Evolutionary conservation across 768 basidiomycete genomes (phyloP).

Genomic region (Leccinum imitatum): DNA sequence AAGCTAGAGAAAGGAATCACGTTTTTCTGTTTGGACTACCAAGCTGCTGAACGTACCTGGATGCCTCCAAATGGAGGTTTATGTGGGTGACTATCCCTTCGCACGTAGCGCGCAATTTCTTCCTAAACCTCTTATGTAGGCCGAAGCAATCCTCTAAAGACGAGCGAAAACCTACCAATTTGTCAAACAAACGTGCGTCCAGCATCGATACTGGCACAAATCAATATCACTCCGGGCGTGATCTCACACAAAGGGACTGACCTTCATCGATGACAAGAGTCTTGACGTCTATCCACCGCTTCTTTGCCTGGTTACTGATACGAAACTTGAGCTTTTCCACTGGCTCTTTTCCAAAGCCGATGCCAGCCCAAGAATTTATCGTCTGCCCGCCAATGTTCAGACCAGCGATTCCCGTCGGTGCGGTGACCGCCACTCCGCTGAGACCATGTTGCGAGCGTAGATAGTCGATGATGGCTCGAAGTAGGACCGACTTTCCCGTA

Average conservation of each 20-base stretch:
- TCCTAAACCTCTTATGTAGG: constrained; percentile 20
- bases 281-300: constrained; percentile 50
- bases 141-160: constrained; percentile 25
- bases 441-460: constrained; percentile 32
- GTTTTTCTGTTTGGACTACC: neutral
- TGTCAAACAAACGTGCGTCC: constrained; percentile 68
- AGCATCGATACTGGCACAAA: constrained; percentile 66
- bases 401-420: constrained; percentile 64
- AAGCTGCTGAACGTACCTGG: constrained; percentile 39
- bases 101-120: constrained; percentile 43
- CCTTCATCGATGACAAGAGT: constrained; percentile 75
- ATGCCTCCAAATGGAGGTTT: constrained; percentile 63
- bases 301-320: constrained; percentile 27
- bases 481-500: constrained; percentile 72
- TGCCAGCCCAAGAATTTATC: constrained; percentile 65
- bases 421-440: constrained; percentile 54
- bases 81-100: constrained; percentile 25
- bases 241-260: constrained; percentile 24
- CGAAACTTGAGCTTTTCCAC: constrained; percentile 41
- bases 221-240: neutral
- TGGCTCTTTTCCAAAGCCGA: constrained; percentile 56
- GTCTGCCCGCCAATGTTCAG: constrained; percentile 71
- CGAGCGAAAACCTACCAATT: constrained; percentile 50
- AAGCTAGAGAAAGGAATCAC: constrained; percentile 42
- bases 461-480: constrained; percentile 56